These are phyloP conservation scores for Ochromonas danica DNA, from an alignment of 108 stramenopile species.

Conservation along the genomic window DNA sequence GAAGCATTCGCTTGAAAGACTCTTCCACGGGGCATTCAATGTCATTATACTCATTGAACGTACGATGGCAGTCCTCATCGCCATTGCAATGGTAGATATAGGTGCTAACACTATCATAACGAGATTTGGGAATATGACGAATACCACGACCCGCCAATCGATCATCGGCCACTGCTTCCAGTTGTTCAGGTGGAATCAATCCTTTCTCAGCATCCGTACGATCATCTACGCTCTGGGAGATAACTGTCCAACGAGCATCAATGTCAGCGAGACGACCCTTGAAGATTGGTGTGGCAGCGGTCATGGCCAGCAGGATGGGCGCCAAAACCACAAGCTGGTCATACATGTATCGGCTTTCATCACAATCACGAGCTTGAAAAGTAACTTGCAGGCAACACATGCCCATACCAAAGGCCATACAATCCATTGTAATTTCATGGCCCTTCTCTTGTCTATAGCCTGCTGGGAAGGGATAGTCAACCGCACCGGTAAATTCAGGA, in stretches of 20 bases:
- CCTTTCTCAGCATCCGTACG: slow-evolving; percentile 83
- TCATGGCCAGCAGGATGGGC: slow-evolving; percentile 95
- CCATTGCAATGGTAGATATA: slow-evolving; percentile 80
- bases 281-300: slow-evolving; percentile 89
- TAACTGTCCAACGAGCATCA: slow-evolving; percentile 92
- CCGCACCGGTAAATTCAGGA: slow-evolving; percentile 80
- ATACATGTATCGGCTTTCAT: slow-evolving; percentile 91
- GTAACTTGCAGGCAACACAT: slow-evolving; percentile 80
- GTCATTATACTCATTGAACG: slow-evolving; percentile 76
- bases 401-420: slow-evolving; percentile 99
- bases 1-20: slow-evolving; percentile 49
- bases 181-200: slow-evolving; percentile 31
- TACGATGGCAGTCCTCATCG: slow-evolving; percentile 35
- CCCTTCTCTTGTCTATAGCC: neutral
- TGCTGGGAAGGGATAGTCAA: slow-evolving; percentile 33
- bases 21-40: slow-evolving; percentile 47
- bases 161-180: slow-evolving; percentile 54
- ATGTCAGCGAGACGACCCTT: slow-evolving; percentile 89
- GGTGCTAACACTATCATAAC: slow-evolving; percentile 89
- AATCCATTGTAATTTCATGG: slow-evolving; percentile 82
- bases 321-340: slow-evolving; percentile 96
- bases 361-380: slow-evolving; percentile 92
- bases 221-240: slow-evolving; percentile 89
- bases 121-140: slow-evolving; percentile 80
- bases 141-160: slow-evolving; percentile 59